Evolutionary conservation across 257 asterid genomes (phyloP).

Genomic region (Solanum appendiculatum): DNA sequence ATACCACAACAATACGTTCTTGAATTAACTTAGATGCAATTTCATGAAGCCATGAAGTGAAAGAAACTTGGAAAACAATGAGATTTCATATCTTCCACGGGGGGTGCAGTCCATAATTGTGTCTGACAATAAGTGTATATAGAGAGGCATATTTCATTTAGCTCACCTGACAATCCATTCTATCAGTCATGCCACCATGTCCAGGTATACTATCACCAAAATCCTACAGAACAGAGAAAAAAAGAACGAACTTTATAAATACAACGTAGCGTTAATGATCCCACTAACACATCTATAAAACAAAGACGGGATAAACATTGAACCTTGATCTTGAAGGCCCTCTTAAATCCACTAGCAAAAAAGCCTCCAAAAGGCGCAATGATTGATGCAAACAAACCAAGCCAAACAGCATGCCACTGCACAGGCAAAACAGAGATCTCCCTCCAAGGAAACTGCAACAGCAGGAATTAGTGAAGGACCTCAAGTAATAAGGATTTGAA

Average conservation of each 20-base stretch:
- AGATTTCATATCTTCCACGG: background rate
- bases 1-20: background rate
- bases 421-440: slow-evolving; percentile 58
- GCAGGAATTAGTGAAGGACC: background rate
- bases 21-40: background rate
- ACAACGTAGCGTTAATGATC: background rate
- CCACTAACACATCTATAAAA: background rate
- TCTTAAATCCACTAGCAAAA: slow-evolving; percentile 96
- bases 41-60: background rate
- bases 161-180: slow-evolving; percentile 98
- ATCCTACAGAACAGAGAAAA: slow-evolving; percentile 40
- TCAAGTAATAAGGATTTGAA: background rate
- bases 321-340: slow-evolving; percentile 98
- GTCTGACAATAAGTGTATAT: background rate
- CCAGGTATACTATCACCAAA: slow-evolving; percentile 99
- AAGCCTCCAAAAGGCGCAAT: slow-evolving; percentile 99
- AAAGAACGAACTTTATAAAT: background rate
- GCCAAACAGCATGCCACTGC: slow-evolving; percentile 74
- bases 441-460: slow-evolving; percentile 57
- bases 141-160: background rate
- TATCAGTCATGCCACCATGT: slow-evolving; percentile 96
- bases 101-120: background rate
- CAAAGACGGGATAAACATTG: background rate
- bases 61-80: background rate
- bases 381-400: slow-evolving; percentile 86